Evolutionary conservation across 495 filamentous ascomycete species (phyloP).

Genomic region (Aspergillus ostianus): DNA sequence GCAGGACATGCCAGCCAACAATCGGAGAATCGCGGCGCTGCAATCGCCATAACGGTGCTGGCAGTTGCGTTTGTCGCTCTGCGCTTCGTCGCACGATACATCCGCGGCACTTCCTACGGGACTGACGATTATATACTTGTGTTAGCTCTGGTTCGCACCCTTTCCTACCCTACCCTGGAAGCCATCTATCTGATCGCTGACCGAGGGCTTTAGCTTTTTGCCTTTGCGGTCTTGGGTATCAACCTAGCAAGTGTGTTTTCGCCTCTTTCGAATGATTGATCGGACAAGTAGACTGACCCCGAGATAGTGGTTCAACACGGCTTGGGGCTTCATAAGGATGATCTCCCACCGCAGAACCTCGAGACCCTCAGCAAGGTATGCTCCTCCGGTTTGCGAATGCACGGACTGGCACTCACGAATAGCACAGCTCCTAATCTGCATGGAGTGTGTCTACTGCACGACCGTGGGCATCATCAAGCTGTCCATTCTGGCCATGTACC

Average conservation of each 20-base stretch:
- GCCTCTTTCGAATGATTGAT: not conserved
- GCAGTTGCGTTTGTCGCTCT: not conserved
- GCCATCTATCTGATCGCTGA: not conserved
- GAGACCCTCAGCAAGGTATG: not conserved
- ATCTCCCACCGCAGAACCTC: not conserved
- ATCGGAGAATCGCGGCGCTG: not conserved
- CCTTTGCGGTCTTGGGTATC: not conserved
- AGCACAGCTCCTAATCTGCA: not conserved
- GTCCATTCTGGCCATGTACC: constrained; percentile 5
- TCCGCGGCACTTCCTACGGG: not conserved
- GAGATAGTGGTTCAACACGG: not conserved
- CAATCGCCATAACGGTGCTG: not conserved
- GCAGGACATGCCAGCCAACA: not conserved
- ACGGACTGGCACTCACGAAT: not conserved
- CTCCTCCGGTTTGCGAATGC: not conserved
- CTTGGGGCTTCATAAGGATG: not conserved
- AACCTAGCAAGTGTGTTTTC: not conserved
- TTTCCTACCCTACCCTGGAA: not conserved
- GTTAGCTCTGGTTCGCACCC: not conserved
- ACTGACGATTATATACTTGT: not conserved
- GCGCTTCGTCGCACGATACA: not conserved
- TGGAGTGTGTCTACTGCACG: constrained; percentile 8
- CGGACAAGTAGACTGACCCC: not conserved
- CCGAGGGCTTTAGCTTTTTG: not conserved
- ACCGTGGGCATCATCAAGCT: constrained; percentile 3